Conservation (phyloP, 768 basidiomycete genomes). For the Pulveroboletus frians region DNA sequence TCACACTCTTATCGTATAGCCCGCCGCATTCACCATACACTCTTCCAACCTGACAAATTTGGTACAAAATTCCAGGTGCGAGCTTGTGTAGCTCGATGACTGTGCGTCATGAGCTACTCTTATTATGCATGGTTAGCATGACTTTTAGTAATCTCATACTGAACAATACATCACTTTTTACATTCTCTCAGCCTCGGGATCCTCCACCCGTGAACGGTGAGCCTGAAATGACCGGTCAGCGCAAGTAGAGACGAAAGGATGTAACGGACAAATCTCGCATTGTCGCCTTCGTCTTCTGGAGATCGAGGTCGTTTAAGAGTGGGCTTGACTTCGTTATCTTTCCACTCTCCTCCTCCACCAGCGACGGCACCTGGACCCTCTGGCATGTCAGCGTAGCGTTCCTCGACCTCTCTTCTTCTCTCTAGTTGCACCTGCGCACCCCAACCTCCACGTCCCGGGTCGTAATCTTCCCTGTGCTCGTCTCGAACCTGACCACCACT, state of each 20-base stretch:
- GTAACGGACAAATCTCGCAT: conserved; percentile 47
- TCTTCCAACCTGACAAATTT: conserved; percentile 34
- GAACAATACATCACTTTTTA: conserved; percentile 29
- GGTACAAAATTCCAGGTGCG: conserved; percentile 40
- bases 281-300: conserved; percentile 71
- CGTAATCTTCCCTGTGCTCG: conserved; percentile 95
- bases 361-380: conserved; percentile 80
- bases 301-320: conserved; percentile 68
- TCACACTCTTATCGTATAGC: conserved; percentile 70
- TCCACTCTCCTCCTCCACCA: conserved; percentile 83
- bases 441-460: conserved; percentile 94
- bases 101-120: neutral
- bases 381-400: conserved; percentile 77
- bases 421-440: conserved; percentile 83
- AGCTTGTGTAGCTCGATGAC: conserved; percentile 49
- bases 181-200: conserved; percentile 67
- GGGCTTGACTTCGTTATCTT: conserved; percentile 48
- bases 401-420: conserved; percentile 76
- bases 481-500: conserved; percentile 96
- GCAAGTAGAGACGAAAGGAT: neutral
- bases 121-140: conserved; percentile 12
- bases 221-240: conserved; percentile 34
- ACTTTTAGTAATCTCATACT: conserved; percentile 14
- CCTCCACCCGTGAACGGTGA: conserved; percentile 58
- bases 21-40: conserved; percentile 56